Evolutionary conservation across 2,329 filamentous ascomycete genomes (phyloP).

Genomic region (Acephala macrosclerotiorum): DNA sequence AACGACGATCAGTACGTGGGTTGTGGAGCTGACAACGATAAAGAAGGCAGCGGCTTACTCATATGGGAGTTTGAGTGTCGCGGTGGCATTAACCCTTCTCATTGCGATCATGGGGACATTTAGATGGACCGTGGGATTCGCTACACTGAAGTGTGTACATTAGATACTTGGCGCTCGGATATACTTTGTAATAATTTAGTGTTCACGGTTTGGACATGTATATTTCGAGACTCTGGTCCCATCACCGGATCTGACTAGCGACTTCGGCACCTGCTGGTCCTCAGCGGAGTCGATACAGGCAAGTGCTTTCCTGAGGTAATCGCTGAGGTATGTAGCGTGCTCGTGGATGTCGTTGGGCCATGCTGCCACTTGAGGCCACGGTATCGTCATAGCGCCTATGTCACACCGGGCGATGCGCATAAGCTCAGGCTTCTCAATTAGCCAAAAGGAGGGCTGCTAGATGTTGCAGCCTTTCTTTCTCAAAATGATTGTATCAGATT

Average conservation of each 20-base stretch:
- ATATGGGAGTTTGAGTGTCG: no score
- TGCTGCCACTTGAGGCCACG: conserved; percentile 20
- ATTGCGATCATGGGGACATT: no score
- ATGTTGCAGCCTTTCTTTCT: no score
- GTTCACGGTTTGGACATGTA: no score
- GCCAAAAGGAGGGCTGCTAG: conserved; percentile 19
- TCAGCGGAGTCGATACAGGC: conserved; percentile 19
- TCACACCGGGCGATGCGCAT: conserved; percentile 14
- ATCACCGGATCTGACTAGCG: conserved; percentile 18
- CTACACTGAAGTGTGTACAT: no score
- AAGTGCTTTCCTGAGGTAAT: conserved; percentile 24
- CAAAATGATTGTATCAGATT: no score
- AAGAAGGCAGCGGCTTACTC: no score
- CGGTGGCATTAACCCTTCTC: no score
- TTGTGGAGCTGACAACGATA: conserved; percentile 66
- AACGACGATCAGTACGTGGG: conserved; percentile 71
- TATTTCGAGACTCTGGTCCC: no score
- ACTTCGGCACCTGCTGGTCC: conserved; percentile 17
- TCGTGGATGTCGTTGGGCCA: conserved; percentile 22
- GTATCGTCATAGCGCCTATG: background rate
- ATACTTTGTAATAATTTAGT: no score
- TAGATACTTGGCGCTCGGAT: no score
- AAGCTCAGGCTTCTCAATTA: conserved; percentile 18
- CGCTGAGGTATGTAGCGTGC: conserved; percentile 20
- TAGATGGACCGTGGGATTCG: no score